phyloP scores from a whole-genome alignment of 768 basidiomycete species.

The Suillus ampliporus region DNA sequence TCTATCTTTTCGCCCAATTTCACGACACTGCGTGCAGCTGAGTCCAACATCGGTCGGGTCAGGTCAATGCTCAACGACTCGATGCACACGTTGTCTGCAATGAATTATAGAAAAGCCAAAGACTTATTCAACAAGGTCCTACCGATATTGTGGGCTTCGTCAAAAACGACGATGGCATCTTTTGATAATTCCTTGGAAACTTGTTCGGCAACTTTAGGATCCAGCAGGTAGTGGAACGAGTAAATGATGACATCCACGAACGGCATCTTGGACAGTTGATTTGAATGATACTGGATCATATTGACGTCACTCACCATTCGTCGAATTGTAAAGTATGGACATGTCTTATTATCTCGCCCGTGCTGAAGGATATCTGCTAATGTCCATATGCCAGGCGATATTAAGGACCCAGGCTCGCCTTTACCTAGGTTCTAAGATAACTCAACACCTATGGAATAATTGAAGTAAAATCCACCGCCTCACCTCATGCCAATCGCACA shows the following conservation, averaged over 20 bases:
- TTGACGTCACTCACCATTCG: conserved; percentile 74
- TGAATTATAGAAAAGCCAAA: conserved; percentile 12
- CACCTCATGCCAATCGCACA: conserved; percentile 98
- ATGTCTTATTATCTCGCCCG: conserved; percentile 83
- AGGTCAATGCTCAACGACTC: conserved; percentile 97
- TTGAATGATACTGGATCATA: conserved; percentile 6
- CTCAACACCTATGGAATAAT: conserved; percentile 11
- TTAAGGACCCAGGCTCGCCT: conserved; percentile 77
- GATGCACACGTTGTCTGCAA: conserved; percentile 94
- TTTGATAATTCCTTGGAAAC: conserved; percentile 98
- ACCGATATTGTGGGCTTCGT: conserved; percentile 99
- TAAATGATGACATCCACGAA: conserved; percentile 97
- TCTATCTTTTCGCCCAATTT: conserved; percentile 92
- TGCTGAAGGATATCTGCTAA: conserved; percentile 91
- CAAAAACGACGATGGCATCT: conserved; percentile 98
- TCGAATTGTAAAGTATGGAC: conserved; percentile 96
- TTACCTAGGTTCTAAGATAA: conserved; percentile 75
- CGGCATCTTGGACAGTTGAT: conserved; percentile 69
- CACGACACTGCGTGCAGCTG: conserved; percentile 85
- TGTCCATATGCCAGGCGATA: conserved; percentile 91
- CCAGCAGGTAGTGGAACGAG: conserved; percentile 97
- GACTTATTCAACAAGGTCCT: conserved; percentile 8
- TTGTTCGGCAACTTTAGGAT: conserved; percentile 99
- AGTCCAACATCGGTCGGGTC: conserved; percentile 96
- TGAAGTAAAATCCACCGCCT: conserved; percentile 20